Evolutionary conservation across 305 asterid genomes (phyloP), one percentile per base, ranked within the genome.

Genomic region (Nicotiana rustica): DNA sequence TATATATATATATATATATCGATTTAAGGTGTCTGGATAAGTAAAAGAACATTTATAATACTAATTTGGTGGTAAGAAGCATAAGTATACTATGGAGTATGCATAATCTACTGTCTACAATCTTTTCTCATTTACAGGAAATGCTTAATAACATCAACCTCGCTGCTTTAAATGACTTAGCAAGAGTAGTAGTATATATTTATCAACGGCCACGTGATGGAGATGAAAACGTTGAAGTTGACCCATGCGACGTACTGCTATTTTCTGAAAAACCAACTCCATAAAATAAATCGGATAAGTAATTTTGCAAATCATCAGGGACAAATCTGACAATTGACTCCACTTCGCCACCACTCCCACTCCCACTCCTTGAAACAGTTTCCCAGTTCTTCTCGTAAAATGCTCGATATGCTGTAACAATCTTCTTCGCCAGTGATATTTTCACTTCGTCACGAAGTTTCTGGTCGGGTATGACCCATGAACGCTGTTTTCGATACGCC

Each of bases 381-480:
- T 70, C 83, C 62, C 94, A 77, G 2, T 92, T 81, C 77, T 83
- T 89, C 55, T 83, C 69, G 85, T 90, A 92, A 15, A 92, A 86
- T 13, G 4, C 85, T 64, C 87, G 92, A 82, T 94, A 94, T 78
- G 56, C 65, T 21, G 91, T 88, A 5, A 88, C 83, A 10, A 94
- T 67, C 36, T 81, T 86, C 3, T 84, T 85, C 0, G 87, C 89
- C 2, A 94, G 41, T 0, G 92, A 88, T 5, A 84, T n/a, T 75
- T 89, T 92, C 13, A 91, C 87, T 1, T 86, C 82, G 56, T 93
- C 97, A 0, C 95, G 87, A 10, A 90, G 70, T 12, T 82, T 88
- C 87, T 87, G 90, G 87, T 93, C 96, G 87, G 97, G 97, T 89
- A 93, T 91, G 69, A 91, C 90, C 98, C 98, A 95, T 5, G 93